These are phyloP conservation scores for Phytophthora hibernalis DNA, from an alignment of 352 stramenopile genomes.

Conservation along the genomic window DNA sequence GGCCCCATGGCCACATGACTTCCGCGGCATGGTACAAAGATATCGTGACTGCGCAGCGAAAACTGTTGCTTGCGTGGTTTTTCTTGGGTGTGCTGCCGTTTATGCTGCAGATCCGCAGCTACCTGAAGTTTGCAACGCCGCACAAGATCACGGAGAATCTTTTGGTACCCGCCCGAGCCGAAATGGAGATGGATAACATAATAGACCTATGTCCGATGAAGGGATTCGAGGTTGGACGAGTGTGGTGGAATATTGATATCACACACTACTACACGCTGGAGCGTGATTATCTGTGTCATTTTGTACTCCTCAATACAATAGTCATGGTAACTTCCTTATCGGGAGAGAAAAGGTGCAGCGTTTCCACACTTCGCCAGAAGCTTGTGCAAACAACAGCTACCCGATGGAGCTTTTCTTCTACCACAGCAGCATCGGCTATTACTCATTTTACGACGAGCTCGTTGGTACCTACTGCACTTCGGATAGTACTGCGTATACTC, in stretches of 20 bases:
- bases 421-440: conserved; percentile 14
- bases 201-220: background rate
- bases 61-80: background rate
- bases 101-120: background rate
- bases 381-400: conserved; percentile 6
- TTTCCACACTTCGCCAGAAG: background rate
- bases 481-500: conserved; percentile 10
- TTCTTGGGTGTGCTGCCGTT: background rate
- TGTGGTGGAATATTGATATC: conserved; percentile 21
- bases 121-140: conserved; percentile 2
- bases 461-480: conserved; percentile 3
- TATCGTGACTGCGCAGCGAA: conserved; percentile 1
- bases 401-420: conserved; percentile 9
- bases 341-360: background rate
- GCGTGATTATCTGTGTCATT: conserved; percentile 13
- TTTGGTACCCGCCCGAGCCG: background rate
- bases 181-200: background rate
- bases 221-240: conserved; percentile 5
- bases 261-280: conserved; percentile 5
- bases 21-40: background rate
- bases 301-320: conserved; percentile 24
- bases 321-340: conserved; percentile 11
- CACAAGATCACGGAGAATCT: conserved; percentile 9
- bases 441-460: conserved; percentile 17
- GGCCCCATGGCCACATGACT: background rate